A percentile compares a stretch with the other conserved stretches of the same genome.
These are phyloP conservation scores for Dinochytrium kinnereticum DNA, from an alignment of 371 early-diverging fungal species.

Conservation along the genomic window DNA sequence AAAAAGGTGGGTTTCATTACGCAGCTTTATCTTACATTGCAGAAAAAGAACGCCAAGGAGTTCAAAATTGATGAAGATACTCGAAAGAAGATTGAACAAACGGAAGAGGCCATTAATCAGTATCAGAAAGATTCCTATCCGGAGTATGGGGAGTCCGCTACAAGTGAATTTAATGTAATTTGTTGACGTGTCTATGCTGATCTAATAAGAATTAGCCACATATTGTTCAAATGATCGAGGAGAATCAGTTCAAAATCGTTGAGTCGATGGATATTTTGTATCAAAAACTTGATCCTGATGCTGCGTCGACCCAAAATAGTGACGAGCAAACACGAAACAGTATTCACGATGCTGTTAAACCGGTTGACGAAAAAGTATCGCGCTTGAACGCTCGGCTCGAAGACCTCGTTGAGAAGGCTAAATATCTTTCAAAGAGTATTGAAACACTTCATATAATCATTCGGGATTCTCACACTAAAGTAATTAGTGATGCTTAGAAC, in stretches of 20 bases:
- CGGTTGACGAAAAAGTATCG: constrained; percentile 30
- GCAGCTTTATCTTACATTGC: not conserved
- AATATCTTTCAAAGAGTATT: constrained; percentile 15
- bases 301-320: not conserved
- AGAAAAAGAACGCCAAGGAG: constrained; percentile 50
- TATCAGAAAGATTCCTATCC: constrained; percentile 31
- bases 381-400: constrained; percentile 18
- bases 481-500: not conserved
- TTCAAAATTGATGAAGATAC: constrained; percentile 46
- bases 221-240: constrained; percentile 45
- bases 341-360: constrained; percentile 21
- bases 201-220: constrained; percentile 29
- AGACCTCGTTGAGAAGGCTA: constrained; percentile 23
- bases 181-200: not conserved
- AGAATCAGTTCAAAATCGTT: constrained; percentile 71
- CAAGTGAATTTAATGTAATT: not conserved
- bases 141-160: not conserved
- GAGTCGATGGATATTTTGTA: constrained; percentile 62
- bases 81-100: constrained; percentile 63
- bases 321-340: not conserved
- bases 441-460: constrained; percentile 25
- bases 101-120: constrained; percentile 52
- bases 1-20: not conserved
- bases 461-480: not conserved
- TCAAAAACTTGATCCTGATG: constrained; percentile 21